Evolutionary conservation across 1,284 basidiomycete species (phyloP), one percentile per base, ranked within the genome.

Genomic region (Kalmanozyma brasiliensis): DNA sequence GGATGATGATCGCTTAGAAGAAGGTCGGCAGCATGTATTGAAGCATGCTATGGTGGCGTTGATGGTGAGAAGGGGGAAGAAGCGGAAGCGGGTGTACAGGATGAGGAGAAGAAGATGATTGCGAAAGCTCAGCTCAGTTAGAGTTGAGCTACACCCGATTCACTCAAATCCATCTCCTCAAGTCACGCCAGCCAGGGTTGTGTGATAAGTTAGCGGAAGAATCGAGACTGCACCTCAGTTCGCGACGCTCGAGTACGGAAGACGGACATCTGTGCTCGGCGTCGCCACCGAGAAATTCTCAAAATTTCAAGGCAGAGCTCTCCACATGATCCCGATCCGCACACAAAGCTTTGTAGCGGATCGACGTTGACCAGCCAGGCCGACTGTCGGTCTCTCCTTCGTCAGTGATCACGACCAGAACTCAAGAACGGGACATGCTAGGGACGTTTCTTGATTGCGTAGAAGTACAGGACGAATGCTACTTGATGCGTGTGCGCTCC

Each of bases 91-190:
- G 49, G 36, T 30, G 30, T 20, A 9, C 30, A 30, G 17, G 26
- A 16, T 49, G 32, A 42, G 45, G 33, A 57, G 41, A 22, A 30
- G 51, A 22, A 52, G 14, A n/a, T 24, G 44, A 16, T 24, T 16
- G 45, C 24, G 32, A n/a, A 20, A 22, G 10, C 20, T n/a, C 29
- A 32, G 32, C 43, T 34, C 32, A 45, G 32, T 20, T 33, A n/a
- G 14, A 26, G 32, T 33, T 23, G 16, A n/a, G 22, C 14, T 20
- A 43, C 51, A 24, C 60, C 60, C 60, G 60, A 56, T 52, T 52
- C 14, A 13, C 30, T 32, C 30, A 32, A 32, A 32, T 32, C 14
- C 30, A 14, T 29, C 26, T 22, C 10, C 9, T 16, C 16, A 41
- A 29, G n/a, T n/a, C n/a, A n/a, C n/a, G n/a, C n/a, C 26, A 29